Evolutionary conservation across 2,329 filamentous ascomycete genomes (phyloP), one percentile per base, ranked within the genome.

Genomic region (Alternaria gaisen): DNA sequence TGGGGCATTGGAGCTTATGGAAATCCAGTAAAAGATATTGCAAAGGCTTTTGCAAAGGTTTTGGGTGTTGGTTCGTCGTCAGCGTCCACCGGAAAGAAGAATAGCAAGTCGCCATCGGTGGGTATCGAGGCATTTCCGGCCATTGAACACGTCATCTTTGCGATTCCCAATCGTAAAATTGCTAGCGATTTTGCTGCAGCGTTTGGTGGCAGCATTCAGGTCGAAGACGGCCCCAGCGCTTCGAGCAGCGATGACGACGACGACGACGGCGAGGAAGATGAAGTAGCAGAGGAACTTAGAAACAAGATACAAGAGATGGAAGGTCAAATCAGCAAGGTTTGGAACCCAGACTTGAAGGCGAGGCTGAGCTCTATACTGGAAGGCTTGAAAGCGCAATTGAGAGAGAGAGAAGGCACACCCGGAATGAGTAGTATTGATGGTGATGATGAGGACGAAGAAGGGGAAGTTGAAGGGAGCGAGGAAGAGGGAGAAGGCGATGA

Each of bases 1-100:
- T 90, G 87, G 87, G 88, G 88, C 0, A 89, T 87, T 61, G 88
- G 88, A 3, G 86, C 86, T 0, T 87, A 88, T 58, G 87, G 86
- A 0, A 90, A 90, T 63, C 88, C 88, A 0, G 83, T 88, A 0
- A 77, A 77, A 1, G 86, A 90, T 72, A 77, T 90, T 30, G 87
- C 87, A 14, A 76, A 79, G 18, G 81, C 84, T 0, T 90, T 88
- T 83, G 80, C 79, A 60, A 81, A 77, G 59, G 72, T 74, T 5
- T 34, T 77, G 5, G 30, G 58, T 53, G 60, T 61, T 5, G 20
- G 5, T 5, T 18, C 20, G 6, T 8, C 40, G 20, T 42, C 20
- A 24, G 12, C 24, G 9, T 22, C 40, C 38, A 53, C 79, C 80
- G 47, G 59, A 48, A 63, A 72, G 64, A 70, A 71, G 60, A 41